Evolutionary conservation across 768 basidiomycete species (phyloP).

Genomic region (Lyophyllum atratum): DNA sequence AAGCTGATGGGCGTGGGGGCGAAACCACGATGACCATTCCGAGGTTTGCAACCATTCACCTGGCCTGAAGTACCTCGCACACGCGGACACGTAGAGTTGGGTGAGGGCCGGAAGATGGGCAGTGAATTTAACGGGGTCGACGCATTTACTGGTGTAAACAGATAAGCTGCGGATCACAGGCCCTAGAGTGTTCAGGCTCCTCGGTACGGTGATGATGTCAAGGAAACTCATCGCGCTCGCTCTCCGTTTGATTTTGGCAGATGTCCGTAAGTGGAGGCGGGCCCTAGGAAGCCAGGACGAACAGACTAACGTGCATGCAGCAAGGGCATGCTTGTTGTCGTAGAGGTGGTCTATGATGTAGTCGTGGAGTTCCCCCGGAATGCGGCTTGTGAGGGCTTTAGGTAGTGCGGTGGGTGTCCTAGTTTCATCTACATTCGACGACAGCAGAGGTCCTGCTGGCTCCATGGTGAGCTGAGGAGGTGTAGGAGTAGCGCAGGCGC

Average conservation of each 20-base stretch:
- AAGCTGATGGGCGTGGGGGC: background rate
- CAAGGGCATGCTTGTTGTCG: constrained; percentile 17
- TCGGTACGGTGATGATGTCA: background rate
- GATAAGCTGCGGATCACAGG: background rate
- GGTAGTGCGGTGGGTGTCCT: background rate
- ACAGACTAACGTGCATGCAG: constrained; percentile 17
- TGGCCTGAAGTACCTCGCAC: background rate
- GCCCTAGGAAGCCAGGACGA: constrained; percentile 18
- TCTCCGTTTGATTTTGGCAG: background rate
- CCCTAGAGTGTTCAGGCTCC: background rate
- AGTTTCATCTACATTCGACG: no score
- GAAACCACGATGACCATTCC: background rate
- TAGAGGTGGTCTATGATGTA: constrained; percentile 21
- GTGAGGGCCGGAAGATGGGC: no score
- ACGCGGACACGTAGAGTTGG: background rate
- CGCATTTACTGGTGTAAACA: background rate
- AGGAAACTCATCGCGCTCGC: background rate
- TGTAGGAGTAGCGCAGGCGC: background rate
- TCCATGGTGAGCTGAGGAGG: background rate
- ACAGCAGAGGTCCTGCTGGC: background rate
- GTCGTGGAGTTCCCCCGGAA: constrained; percentile 22
- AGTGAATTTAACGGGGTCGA: background rate
- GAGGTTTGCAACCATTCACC: background rate
- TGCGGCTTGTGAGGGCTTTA: background rate
- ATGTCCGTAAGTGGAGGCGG: constrained; percentile 14